These are phyloP conservation scores for Arthrobotrys megalospora DNA, from an alignment of 2,329 filamentous ascomycete genomes.

Conservation along the genomic window DNA sequence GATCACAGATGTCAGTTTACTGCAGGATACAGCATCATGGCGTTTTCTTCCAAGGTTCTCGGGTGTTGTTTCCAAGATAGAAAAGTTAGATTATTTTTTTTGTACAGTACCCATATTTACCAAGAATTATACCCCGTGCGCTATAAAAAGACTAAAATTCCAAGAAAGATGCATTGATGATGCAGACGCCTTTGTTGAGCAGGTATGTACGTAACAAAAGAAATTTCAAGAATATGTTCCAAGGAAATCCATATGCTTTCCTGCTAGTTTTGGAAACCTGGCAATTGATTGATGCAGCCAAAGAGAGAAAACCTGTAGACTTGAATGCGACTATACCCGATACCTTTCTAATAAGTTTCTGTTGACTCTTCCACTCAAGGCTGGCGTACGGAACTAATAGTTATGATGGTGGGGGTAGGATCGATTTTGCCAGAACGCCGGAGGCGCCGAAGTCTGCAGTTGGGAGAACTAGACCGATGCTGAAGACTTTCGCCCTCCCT, in stretches of 20 bases:
- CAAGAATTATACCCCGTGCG: slow-evolving; percentile 44
- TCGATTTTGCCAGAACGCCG: slow-evolving; percentile 30
- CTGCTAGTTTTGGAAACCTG: slow-evolving; percentile 4
- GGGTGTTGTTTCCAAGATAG: slow-evolving; percentile 13
- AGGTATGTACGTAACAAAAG: slow-evolving; percentile 24
- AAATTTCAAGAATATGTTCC: slow-evolving; percentile 13
- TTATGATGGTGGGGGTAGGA: background rate
- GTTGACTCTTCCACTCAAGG: background rate
- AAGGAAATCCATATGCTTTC: slow-evolving; percentile 11
- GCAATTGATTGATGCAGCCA: background rate
- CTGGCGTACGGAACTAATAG: slow-evolving; percentile 20
- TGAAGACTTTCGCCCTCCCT: slow-evolving; percentile 50
- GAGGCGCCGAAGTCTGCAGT: slow-evolving; percentile 30
- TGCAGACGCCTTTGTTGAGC: slow-evolving; percentile 25
- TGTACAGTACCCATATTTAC: slow-evolving; percentile 36
- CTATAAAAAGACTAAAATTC: slow-evolving; percentile 28
- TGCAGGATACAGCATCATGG: slow-evolving; percentile 37
- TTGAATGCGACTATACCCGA: background rate
- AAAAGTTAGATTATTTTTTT: slow-evolving; percentile 26
- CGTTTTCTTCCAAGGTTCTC: slow-evolving; percentile 43
- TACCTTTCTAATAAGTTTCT: background rate
- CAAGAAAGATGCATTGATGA: slow-evolving; percentile 19
- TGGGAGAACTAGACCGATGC: slow-evolving; percentile 49
- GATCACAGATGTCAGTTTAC: slow-evolving; percentile 25
- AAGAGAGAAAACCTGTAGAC: background rate